These are phyloP conservation scores for Candida coquimbonensis DNA, from an alignment of 805 yeast genomes.

Conservation along the genomic window DNA sequence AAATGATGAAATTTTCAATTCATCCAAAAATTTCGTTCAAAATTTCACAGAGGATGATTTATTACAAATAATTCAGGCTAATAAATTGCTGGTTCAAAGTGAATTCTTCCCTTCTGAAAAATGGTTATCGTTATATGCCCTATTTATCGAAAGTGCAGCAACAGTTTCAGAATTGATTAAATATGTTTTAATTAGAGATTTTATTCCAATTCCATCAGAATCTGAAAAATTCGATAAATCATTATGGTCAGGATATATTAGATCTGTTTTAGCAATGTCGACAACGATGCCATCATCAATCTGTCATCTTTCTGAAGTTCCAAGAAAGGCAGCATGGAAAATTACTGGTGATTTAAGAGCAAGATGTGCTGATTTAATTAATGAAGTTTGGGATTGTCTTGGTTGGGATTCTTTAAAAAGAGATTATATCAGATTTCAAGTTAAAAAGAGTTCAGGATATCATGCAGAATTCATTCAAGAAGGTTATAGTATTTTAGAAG, in stretches of 20 bases:
- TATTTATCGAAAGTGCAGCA: constrained; percentile 49
- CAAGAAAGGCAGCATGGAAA: constrained; percentile 60
- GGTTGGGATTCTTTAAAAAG: constrained; percentile 57
- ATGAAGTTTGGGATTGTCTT: constrained; percentile 65
- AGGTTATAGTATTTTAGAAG: constrained; percentile 55
- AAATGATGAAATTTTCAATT: constrained; percentile 34
- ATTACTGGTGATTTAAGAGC: constrained; percentile 60
- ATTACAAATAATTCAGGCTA: constrained; percentile 36
- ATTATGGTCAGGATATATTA: constrained; percentile 64
- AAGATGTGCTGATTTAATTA: constrained; percentile 47
- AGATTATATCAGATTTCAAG: constrained; percentile 49
- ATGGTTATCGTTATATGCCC: constrained; percentile 66
- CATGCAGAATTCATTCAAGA: constrained; percentile 58
- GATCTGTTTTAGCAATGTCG: constrained; percentile 48
- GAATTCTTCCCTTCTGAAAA: constrained; percentile 58
- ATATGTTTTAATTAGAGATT: constrained; percentile 40
- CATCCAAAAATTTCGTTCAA: constrained; percentile 34
- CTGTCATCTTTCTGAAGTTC: constrained; percentile 65
- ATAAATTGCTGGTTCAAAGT: constrained; percentile 45
- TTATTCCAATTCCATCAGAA: constrained; percentile 43
- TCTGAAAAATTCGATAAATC: constrained; percentile 50
- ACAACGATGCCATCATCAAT: constrained; percentile 62
- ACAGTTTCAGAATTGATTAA: constrained; percentile 46
- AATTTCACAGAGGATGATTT: constrained; percentile 37
- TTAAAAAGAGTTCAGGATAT: constrained; percentile 58